These are phyloP conservation scores for Plenodomus tracheiphilus DNA, from an alignment of 2,329 filamentous ascomycete genomes.

Conservation along the genomic window DNA sequence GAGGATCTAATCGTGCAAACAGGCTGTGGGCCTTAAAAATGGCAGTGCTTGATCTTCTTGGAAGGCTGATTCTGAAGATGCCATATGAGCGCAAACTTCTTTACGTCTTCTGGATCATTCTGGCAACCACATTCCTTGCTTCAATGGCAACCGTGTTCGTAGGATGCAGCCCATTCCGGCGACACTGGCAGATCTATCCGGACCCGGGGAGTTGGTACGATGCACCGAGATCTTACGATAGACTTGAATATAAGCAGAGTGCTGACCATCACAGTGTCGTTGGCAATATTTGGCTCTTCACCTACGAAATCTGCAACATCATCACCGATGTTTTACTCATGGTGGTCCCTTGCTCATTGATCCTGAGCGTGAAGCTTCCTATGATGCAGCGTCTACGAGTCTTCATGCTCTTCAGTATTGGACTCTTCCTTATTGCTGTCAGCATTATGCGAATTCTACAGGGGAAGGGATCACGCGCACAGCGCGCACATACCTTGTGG, in stretches of 20 bases:
- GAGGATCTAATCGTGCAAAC: neutral
- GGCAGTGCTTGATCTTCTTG: slow-evolving; percentile 20
- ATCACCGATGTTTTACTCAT: slow-evolving; percentile 21
- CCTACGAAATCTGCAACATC: slow-evolving; percentile 23
- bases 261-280: slow-evolving; percentile 16
- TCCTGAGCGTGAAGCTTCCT: slow-evolving; percentile 13
- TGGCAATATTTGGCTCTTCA: slow-evolving; percentile 23
- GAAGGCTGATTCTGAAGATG: slow-evolving; percentile 19
- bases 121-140: slow-evolving; percentile 15
- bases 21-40: slow-evolving; percentile 23
- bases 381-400: slow-evolving; percentile 18
- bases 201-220: slow-evolving; percentile 21
- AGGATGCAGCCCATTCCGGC: slow-evolving; percentile 14
- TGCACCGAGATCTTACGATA: neutral
- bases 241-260: neutral
- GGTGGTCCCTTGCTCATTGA: slow-evolving; percentile 14
- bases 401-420: slow-evolving; percentile 21
- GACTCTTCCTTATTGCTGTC: slow-evolving; percentile 19
- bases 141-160: slow-evolving; percentile 16
- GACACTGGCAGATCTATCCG: slow-evolving; percentile 19
- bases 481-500: slow-evolving; percentile 19
- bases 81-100: slow-evolving; percentile 16
- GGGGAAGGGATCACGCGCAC: slow-evolving; percentile 12
- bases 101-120: slow-evolving; percentile 9
- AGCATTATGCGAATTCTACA: slow-evolving; percentile 18